Percentiles rank a stretch among this genome's conserved stretches.
These are phyloP conservation scores for Lonicera japonica DNA, from an alignment of 129 eudicot species.

Conservation along the genomic window DNA sequence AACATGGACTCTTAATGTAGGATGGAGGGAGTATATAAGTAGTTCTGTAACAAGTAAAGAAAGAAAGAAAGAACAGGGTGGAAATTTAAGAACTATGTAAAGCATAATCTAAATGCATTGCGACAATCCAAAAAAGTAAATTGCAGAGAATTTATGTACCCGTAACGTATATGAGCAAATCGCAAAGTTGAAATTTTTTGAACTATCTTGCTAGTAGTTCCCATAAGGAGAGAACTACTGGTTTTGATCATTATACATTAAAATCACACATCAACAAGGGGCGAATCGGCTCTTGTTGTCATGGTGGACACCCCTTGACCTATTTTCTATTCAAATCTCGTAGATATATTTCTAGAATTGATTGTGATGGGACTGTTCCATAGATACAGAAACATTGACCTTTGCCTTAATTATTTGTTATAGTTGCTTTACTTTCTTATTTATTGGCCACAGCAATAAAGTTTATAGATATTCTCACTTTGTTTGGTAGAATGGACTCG, in stretches of 20 bases:
- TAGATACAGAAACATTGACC: neutral
- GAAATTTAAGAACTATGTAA: neutral
- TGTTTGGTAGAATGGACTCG: conserved; percentile 65
- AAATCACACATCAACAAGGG: neutral
- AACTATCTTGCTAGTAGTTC: neutral
- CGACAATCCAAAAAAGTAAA: neutral
- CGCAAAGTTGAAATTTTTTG: neutral
- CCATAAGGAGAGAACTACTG: neutral
- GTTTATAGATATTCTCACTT: conserved; percentile 1
- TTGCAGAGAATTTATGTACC: neutral
- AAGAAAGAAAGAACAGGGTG: neutral
- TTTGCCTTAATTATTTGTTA: neutral
- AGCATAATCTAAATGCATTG: too few species aligned
- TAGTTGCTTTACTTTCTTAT: neutral
- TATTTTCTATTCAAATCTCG: too few species aligned
- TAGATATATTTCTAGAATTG: too few species aligned
- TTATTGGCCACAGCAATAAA: neutral
- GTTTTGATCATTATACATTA: neutral
- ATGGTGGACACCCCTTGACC: neutral
- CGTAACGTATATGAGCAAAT: neutral
- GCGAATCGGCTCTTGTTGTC: neutral
- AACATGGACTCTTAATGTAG: too few species aligned
- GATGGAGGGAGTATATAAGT: too few species aligned
- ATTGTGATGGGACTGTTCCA: neutral
- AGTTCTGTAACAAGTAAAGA: neutral